Conservation (phyloP, 768 basidiomycete genomes). For the Trametes meyenii region DNA sequence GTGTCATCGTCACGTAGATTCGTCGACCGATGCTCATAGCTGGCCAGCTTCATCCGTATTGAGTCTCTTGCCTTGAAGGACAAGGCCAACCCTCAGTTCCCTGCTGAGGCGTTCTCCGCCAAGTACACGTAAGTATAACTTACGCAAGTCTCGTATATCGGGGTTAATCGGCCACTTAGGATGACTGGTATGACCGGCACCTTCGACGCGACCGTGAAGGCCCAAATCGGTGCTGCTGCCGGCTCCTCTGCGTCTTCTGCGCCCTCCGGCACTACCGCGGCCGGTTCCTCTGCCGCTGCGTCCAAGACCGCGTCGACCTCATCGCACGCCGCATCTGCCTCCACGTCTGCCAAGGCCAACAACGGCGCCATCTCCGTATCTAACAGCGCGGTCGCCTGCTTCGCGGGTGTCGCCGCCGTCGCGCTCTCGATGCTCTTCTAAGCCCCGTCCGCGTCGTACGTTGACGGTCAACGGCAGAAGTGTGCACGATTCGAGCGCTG, state of each 20-base stretch:
- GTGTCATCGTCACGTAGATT: slow-evolving; percentile 20
- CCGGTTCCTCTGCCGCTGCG: slow-evolving; percentile 22
- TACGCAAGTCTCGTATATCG: background rate
- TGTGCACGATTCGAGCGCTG: too few species aligned
- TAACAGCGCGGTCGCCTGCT: slow-evolving; percentile 17
- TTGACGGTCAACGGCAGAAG: background rate
- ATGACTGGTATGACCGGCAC: slow-evolving; percentile 70
- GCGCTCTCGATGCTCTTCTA: slow-evolving; percentile 25
- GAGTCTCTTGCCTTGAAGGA: slow-evolving; percentile 62
- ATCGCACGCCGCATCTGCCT: slow-evolving; percentile 8
- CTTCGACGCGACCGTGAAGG: slow-evolving; percentile 58
- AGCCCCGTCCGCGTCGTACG: background rate
- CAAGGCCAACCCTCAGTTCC: slow-evolving; percentile 52
- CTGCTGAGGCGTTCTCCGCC: slow-evolving; percentile 75
- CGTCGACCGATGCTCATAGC: background rate
- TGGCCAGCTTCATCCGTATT: slow-evolving; percentile 73
- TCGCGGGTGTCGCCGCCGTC: slow-evolving; percentile 25
- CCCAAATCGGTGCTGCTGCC: slow-evolving; percentile 50
- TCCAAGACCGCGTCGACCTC: slow-evolving; percentile 20
- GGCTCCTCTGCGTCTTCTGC: slow-evolving; percentile 62
- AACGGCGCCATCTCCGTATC: slow-evolving; percentile 23
- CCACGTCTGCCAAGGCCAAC: slow-evolving; percentile 5
- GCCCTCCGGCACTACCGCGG: slow-evolving; percentile 35
- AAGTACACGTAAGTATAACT: slow-evolving; percentile 63
- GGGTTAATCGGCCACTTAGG: slow-evolving; percentile 37